Base-by-base conservation (phyloP, 2,329 filamentous ascomycete genomes). In the Stagonosporopsis cucurbitacearum region DNA sequence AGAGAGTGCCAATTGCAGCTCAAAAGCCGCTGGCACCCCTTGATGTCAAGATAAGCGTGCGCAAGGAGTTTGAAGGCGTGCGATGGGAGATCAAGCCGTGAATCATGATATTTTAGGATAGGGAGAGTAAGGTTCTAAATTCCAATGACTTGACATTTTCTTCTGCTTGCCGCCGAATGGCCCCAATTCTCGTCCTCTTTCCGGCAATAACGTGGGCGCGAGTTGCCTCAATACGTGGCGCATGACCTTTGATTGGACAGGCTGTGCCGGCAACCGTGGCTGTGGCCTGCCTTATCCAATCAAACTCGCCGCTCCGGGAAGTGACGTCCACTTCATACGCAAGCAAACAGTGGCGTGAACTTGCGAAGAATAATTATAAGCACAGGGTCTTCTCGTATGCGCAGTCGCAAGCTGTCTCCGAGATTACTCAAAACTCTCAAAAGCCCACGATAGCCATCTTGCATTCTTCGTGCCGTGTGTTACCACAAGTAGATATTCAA, bases 1-100 rank as follows among this genome's bases (percentile, higher is more conserved):
- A 62, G 49, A 57, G 54, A 32, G 50, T 69, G 44, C 58, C 61
- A 4, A 20, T 71, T 26, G 56, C 56, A 5, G 63, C 59, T 20
- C 58, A 53, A 42, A 70, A 68, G 59, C 69, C 67, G 3, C 11
- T 57, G 20, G 39, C 22, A 6, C 47, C 23, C n/a, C 46, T 55
- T 17, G 45, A 54, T n/a, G 39, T 69, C 11, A 46, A 46, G 32
- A 58, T 67, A n/a, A 51, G 32, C 12, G 20, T 68, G 30, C 59
- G 66, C 45, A 43, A 58, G 32, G 59, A 56, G 7, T 58, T 49
- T 40, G 58, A 66, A 46, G 42, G 52, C 42, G 46, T 64, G n/a
- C 56, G 40, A 13, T 66, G 62, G 63, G 50, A 26, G 17, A 44
- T 64, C 30, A 47, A 42, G 45, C 26, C 48, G 17, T 63, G 25